These are phyloP conservation scores for Russula compacta DNA, from an alignment of 768 basidiomycete genomes.

Conservation along the genomic window DNA sequence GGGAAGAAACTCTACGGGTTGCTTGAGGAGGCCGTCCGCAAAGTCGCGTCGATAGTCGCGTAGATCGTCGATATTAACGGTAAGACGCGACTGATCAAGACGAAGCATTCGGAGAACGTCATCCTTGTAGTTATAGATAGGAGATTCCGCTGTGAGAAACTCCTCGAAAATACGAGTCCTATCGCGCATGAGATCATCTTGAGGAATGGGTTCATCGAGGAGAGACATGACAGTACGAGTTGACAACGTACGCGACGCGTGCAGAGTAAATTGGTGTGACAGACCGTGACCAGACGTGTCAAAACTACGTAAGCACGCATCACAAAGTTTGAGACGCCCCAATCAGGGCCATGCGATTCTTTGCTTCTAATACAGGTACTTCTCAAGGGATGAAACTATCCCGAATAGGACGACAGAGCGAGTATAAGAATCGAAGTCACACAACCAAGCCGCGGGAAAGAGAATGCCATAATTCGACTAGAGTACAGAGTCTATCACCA, in stretches of 20 bases:
- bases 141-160: slow-evolving; percentile 63
- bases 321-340: too few species aligned
- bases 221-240: slow-evolving; percentile 26
- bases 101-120: slow-evolving; percentile 78
- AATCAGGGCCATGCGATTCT: background rate
- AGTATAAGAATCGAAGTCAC: background rate
- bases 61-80: slow-evolving; percentile 93
- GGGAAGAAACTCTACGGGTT: slow-evolving; percentile 78
- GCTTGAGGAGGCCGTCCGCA: slow-evolving; percentile 80
- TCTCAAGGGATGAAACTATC: background rate
- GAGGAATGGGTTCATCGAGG: slow-evolving; percentile 47
- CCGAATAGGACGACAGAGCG: background rate
- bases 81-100: slow-evolving; percentile 74
- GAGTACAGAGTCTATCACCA: background rate
- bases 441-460: background rate
- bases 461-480: background rate
- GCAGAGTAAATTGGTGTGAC: background rate
- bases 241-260: background rate
- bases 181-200: slow-evolving; percentile 68
- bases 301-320: background rate
- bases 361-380: background rate
- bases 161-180: slow-evolving; percentile 74
- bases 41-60: slow-evolving; percentile 86
- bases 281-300: slow-evolving; percentile 19
- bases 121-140: slow-evolving; percentile 74